Evolutionary conservation across 768 basidiomycete genomes (phyloP).

Genomic region (Auriculariales sp.): DNA sequence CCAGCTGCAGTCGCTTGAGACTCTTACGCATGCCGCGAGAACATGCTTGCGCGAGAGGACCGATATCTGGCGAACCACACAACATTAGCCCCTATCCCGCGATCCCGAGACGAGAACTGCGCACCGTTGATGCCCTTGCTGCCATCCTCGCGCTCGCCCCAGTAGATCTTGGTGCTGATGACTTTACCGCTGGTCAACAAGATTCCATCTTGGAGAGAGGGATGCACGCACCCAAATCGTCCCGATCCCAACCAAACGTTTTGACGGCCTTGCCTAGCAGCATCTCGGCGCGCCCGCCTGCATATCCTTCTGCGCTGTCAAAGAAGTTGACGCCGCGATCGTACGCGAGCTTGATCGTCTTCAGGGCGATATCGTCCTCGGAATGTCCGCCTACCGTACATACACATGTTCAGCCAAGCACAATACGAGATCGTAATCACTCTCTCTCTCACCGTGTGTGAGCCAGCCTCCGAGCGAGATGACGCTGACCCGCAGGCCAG

Average conservation of each 20-base stretch:
- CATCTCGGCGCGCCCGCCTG: slow-evolving; percentile 4
- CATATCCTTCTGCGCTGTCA: slow-evolving; percentile 8
- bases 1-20: slow-evolving; percentile 55
- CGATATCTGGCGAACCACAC: slow-evolving; percentile 1
- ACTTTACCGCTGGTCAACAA: slow-evolving; percentile 5
- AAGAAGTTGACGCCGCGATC: slow-evolving; percentile 9
- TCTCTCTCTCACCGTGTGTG: no score
- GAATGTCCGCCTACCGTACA: slow-evolving; percentile 2
- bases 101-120: not conserved
- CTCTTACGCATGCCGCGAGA: slow-evolving; percentile 23
- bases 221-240: no score
- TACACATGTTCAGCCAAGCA: no score
- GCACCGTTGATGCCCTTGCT: slow-evolving; percentile 6
- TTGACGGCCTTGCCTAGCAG: slow-evolving; percentile 8
- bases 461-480: slow-evolving; percentile 8
- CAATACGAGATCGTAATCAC: no score
- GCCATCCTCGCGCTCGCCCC: slow-evolving; percentile 5
- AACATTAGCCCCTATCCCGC: not conserved
- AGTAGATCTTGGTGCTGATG: slow-evolving; percentile 9
- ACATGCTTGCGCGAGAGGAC: slow-evolving; percentile 4
- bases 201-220: not conserved
- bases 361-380: slow-evolving; percentile 5
- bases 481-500: slow-evolving; percentile 4
- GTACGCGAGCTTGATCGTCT: slow-evolving; percentile 8
- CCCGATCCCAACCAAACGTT: slow-evolving; percentile 7